Conservation (phyloP, 1,139 yeast species). For the Candida tunisiensis region DNA sequence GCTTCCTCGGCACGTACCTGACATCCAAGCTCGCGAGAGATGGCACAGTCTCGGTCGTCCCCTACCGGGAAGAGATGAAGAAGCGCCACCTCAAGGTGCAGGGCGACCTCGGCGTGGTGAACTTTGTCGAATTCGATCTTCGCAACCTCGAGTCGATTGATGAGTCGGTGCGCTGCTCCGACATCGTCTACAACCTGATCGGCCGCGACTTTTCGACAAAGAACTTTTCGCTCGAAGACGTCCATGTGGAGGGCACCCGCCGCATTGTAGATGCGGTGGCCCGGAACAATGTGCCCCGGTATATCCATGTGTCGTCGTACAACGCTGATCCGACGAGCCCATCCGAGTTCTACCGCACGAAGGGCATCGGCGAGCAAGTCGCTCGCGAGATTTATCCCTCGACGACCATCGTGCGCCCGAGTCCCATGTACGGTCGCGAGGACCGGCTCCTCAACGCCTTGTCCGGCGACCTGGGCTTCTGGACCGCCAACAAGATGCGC, state of each 20-base stretch:
- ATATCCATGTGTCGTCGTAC: conserved; percentile 65
- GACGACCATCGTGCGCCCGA: conserved; percentile 75
- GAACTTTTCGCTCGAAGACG: conserved; percentile 70
- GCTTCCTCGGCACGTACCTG: conserved; percentile 63
- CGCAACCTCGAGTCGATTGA: conserved; percentile 64
- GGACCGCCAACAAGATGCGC: conserved; percentile 49
- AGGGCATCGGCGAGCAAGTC: conserved; percentile 62
- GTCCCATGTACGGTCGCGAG: conserved; percentile 65
- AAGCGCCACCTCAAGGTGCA: conserved; percentile 66
- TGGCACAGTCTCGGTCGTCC: conserved; percentile 64
- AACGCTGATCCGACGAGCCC: conserved; percentile 57
- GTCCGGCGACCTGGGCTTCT: conserved; percentile 32
- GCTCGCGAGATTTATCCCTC: conserved; percentile 56
- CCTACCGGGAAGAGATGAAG: conserved; percentile 67
- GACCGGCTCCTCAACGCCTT: conserved; percentile 55
- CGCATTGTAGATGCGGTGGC: conserved; percentile 62
- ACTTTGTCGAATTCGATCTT: conserved; percentile 69
- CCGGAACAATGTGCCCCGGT: conserved; percentile 60
- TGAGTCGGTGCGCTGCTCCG: conserved; percentile 67
- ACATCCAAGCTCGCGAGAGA: conserved; percentile 62
- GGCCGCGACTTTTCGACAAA: conserved; percentile 70
- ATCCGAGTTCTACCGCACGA: conserved; percentile 61
- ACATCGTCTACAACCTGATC: conserved; percentile 65
- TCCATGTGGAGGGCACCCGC: conserved; percentile 62
- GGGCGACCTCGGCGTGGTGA: conserved; percentile 81